A percentile compares a stretch with the other conserved stretches of the same genome.
phyloP scores from a whole-genome alignment of 768 basidiomycete genomes.

The Mycena amicta region DNA sequence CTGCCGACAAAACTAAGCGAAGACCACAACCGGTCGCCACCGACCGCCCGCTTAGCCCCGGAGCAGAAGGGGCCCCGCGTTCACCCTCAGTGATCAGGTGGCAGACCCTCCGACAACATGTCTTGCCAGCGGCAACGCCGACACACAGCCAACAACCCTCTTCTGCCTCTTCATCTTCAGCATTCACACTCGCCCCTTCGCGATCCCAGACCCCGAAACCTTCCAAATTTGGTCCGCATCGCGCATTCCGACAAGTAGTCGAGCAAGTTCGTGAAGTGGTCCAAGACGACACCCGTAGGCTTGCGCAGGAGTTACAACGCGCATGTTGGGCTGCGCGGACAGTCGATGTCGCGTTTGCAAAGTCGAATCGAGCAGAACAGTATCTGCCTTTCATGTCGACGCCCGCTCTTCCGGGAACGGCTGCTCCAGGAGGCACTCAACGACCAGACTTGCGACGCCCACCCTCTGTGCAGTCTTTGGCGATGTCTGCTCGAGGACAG shows the following conservation, averaged over 20 bases:
- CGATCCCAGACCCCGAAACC: constrained; percentile 46
- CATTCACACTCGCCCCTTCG: constrained; percentile 22
- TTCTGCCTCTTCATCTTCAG: constrained; percentile 28
- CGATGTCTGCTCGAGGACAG: constrained; percentile 24
- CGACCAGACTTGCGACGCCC: constrained; percentile 45
- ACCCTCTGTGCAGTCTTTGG: constrained; percentile 42
- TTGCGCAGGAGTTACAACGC: constrained; percentile 58
- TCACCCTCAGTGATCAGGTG: constrained; percentile 50
- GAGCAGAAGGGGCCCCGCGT: constrained; percentile 46
- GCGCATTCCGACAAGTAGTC: constrained; percentile 67
- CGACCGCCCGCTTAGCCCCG: constrained; percentile 44
- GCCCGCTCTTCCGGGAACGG: constrained; percentile 32
- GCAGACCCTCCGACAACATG: constrained; percentile 58
- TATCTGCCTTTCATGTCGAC: constrained; percentile 47
- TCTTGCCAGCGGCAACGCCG: constrained; percentile 40
- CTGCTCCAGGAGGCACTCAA: constrained; percentile 29
- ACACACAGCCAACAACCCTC: constrained; percentile 31
- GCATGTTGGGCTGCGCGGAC: constrained; percentile 59
- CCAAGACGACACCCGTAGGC: constrained; percentile 49
- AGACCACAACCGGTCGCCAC: constrained; percentile 14
- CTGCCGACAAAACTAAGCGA: constrained; percentile 12
- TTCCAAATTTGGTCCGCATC: constrained; percentile 48
- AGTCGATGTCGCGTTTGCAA: constrained; percentile 39
- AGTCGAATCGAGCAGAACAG: constrained; percentile 27
- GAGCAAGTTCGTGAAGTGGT: constrained; percentile 59